phyloP scores from a whole-genome alignment of 495 filamentous ascomycete genomes.

The Saxophila tyrrhenica region DNA sequence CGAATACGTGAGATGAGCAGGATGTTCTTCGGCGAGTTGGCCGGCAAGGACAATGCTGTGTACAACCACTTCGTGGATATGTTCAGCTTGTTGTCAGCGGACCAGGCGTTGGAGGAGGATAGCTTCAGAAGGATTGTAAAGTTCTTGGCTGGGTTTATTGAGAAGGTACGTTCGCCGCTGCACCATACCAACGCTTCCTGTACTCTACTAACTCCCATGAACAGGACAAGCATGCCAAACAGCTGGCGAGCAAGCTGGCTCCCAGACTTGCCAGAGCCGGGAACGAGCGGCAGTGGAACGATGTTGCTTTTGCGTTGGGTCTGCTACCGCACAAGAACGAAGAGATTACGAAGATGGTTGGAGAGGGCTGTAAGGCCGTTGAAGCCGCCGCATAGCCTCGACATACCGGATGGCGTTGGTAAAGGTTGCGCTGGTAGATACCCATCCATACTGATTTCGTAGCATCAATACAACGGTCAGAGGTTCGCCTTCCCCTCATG shows the following conservation, averaged over 20 bases:
- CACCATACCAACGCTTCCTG: not conserved
- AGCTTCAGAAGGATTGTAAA: constrained; percentile 73
- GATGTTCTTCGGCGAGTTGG: constrained; percentile 98
- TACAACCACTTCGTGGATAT: constrained; percentile 99
- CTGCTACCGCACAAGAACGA: constrained; percentile 95
- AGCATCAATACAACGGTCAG: too few species aligned
- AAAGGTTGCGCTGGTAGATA: not conserved
- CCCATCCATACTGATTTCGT: too few species aligned
- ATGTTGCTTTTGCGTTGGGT: constrained; percentile 83
- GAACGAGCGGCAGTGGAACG: constrained; percentile 90
- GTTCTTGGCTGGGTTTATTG: constrained; percentile 89
- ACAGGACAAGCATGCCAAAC: constrained; percentile 95
- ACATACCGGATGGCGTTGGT: not conserved
- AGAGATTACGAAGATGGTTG: constrained; percentile 76
- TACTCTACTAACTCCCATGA: constrained; percentile 7
- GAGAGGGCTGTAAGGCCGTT: constrained; percentile 77
- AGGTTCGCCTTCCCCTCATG: not conserved
- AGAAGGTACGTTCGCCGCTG: constrained; percentile 58
- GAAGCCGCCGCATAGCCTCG: constrained; percentile 46
- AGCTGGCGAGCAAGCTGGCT: constrained; percentile 86
- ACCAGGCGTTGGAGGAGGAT: constrained; percentile 70
- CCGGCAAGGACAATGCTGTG: constrained; percentile 96
- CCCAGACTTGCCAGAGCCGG: constrained; percentile 78
- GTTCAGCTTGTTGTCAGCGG: constrained; percentile 84
- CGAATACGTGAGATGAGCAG: constrained; percentile 82